phyloP scores from a whole-genome alignment of 1,284 basidiomycete species.

The Ganoderma multipileum region DNA sequence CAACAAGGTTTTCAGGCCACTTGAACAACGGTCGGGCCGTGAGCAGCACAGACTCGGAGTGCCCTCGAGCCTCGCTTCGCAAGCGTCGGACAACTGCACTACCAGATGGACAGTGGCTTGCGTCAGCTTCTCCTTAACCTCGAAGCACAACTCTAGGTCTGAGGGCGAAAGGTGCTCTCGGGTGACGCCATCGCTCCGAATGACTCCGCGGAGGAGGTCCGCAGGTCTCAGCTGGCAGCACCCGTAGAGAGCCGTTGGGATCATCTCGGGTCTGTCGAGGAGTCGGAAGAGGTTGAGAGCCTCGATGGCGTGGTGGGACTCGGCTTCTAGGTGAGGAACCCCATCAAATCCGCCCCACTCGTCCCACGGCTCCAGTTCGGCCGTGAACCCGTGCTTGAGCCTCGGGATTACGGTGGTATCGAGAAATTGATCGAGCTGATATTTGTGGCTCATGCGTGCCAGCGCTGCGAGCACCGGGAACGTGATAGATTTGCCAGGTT shows the following conservation, averaged over 20 bases:
- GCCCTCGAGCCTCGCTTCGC: not conserved
- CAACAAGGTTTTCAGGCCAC: not conserved
- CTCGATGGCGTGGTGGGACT: not conserved
- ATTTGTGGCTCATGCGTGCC: conserved; percentile 12
- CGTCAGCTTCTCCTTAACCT: not conserved
- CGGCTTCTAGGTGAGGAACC: not conserved
- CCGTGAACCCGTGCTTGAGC: conserved; percentile 3
- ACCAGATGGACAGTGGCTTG: not conserved
- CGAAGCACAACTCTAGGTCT: not conserved
- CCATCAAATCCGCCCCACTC: not conserved
- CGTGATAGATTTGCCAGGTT: not conserved
- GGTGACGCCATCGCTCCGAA: not conserved
- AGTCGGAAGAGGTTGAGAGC: conserved; percentile 11
- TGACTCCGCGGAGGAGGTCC: not conserved
- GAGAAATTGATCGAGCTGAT: conserved; percentile 4
- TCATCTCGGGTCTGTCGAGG: conserved; percentile 4
- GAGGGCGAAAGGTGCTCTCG: not conserved
- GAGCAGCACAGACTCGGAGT: not conserved
- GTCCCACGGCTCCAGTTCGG: conserved; percentile 1
- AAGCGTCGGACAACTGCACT: not conserved
- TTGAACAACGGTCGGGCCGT: not conserved
- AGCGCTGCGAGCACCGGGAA: conserved; percentile 3
- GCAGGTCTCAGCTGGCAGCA: not conserved
- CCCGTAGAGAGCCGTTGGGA: not conserved
- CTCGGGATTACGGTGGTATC: not conserved